These are phyloP conservation scores for Torulaspora gathmanii DNA, from an alignment of 805 yeast genomes.

Conservation along the genomic window DNA sequence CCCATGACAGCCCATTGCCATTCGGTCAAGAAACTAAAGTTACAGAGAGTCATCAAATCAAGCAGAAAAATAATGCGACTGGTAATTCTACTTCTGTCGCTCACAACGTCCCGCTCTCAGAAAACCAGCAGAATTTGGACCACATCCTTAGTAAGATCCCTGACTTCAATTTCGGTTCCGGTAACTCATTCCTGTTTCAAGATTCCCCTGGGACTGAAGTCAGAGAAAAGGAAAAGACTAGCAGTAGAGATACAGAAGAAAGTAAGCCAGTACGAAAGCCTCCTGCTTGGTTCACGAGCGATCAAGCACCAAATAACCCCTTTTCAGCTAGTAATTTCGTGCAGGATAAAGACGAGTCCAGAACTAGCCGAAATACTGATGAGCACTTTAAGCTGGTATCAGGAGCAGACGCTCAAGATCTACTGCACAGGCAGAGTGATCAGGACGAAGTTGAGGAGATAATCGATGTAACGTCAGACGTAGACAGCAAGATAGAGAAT, in stretches of 20 bases:
- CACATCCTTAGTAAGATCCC: constrained; percentile 23
- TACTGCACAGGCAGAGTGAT: constrained; percentile 4
- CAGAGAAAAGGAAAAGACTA: not conserved
- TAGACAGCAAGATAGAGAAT: not conserved
- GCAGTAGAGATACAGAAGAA: constrained; percentile 2
- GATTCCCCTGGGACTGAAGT: constrained; percentile 1
- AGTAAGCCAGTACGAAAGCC: constrained; percentile 17
- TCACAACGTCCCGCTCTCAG: constrained; percentile 7
- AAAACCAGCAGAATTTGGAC: constrained; percentile 25
- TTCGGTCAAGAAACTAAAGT: no score
- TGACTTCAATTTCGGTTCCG: constrained; percentile 10
- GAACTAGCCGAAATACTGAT: constrained; percentile 14
- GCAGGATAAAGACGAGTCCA: constrained; percentile 17
- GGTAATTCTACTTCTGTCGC: not conserved
- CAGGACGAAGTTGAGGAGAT: constrained; percentile 6
- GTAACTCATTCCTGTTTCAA: constrained; percentile 22
- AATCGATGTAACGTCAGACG: constrained; percentile 24
- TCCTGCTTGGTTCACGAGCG: constrained; percentile 33
- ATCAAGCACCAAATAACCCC: constrained; percentile 17
- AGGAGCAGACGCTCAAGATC: constrained; percentile 21
- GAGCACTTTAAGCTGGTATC: constrained; percentile 16
- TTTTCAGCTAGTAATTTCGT: constrained; percentile 21
- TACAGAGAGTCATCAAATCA: no score
- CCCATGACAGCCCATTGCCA: no score
- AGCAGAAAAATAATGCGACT: no score